Evolutionary conservation across 192 early-diverging fungal genomes (phyloP).

Genomic region (Diversispora eburnea): DNA sequence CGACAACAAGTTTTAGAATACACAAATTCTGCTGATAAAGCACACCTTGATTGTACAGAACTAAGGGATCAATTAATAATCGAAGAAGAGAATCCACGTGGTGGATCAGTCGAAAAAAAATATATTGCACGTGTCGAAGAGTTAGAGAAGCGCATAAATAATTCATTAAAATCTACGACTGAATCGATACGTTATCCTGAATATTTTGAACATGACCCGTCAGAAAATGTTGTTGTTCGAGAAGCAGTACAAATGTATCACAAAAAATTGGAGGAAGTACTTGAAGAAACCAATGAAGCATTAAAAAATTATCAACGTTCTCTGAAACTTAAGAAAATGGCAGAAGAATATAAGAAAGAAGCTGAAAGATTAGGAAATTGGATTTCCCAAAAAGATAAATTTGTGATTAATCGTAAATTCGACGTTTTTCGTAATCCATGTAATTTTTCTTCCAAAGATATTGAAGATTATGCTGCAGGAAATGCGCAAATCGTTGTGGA

Average conservation of each 20-base stretch:
- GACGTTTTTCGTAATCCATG: slow-evolving; percentile 23
- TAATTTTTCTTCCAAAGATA: slow-evolving; percentile 22
- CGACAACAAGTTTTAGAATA: slow-evolving; percentile 36
- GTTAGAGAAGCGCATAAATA: slow-evolving; percentile 4
- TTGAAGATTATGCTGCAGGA: slow-evolving; percentile 13
- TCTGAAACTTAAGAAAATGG: slow-evolving; percentile 2
- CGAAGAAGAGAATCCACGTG: slow-evolving; percentile 26
- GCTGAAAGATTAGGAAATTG: slow-evolving; percentile 20
- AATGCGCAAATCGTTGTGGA: slow-evolving; percentile 26
- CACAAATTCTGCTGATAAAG: background rate
- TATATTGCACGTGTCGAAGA: slow-evolving; percentile 20
- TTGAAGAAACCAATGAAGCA: slow-evolving; percentile 18
- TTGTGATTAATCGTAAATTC: slow-evolving; percentile 29
- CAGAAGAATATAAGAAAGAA: slow-evolving; percentile 27
- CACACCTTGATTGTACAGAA: background rate
- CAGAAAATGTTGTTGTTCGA: slow-evolving; percentile 14
- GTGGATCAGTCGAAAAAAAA: slow-evolving; percentile 22
- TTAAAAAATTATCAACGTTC: slow-evolving; percentile 23
- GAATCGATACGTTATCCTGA: slow-evolving; percentile 9
- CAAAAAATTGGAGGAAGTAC: background rate
- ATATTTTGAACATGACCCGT: slow-evolving; percentile 12
- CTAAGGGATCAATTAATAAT: slow-evolving; percentile 22
- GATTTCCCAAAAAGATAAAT: slow-evolving; percentile 17
- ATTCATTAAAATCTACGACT: slow-evolving; percentile 2
- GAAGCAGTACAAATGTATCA: slow-evolving; percentile 4